These are phyloP conservation scores for Globisporangium recalcitrans DNA, from an alignment of 352 stramenopile genomes.

Conservation along the genomic window DNA sequence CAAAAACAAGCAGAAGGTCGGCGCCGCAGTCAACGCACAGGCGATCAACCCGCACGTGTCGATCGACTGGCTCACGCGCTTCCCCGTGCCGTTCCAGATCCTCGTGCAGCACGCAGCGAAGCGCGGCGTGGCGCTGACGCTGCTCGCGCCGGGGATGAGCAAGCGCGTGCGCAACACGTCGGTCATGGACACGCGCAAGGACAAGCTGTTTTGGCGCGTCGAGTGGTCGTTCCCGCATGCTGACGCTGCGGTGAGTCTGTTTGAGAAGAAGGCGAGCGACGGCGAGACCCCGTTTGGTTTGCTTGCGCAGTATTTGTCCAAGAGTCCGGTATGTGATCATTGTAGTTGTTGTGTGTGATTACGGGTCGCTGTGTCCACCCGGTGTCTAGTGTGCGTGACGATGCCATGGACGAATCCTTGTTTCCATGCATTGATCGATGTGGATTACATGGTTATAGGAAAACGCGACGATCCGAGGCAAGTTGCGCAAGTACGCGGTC, in stretches of 20 bases:
- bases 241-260: constrained; percentile 37
- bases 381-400: not conserved
- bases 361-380: not conserved
- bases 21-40: not conserved
- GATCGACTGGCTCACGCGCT: constrained; percentile 66
- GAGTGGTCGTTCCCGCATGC: constrained; percentile 68
- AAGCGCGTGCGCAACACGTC: constrained; percentile 73
- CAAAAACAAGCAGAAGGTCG: not conserved
- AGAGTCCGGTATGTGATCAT: constrained; percentile 50
- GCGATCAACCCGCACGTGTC: constrained; percentile 57
- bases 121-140: constrained; percentile 55
- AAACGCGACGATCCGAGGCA: constrained; percentile 57
- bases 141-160: constrained; percentile 78
- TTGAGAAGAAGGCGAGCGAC: constrained; percentile 52
- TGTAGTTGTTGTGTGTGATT: not conserved
- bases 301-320: constrained; percentile 54
- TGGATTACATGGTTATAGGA: constrained; percentile 35
- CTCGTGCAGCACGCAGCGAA: constrained; percentile 67
- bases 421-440: too few species aligned
- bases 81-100: constrained; percentile 60
- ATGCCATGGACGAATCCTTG: not conserved
- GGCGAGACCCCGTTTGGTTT: constrained; percentile 47
- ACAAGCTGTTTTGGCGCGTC: constrained; percentile 67
- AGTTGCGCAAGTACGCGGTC: constrained; percentile 65
- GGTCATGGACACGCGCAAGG: constrained; percentile 61